Conservation (phyloP, 2,329 filamentous ascomycete genomes). For the Ploettnerulaceae sp. region DNA sequence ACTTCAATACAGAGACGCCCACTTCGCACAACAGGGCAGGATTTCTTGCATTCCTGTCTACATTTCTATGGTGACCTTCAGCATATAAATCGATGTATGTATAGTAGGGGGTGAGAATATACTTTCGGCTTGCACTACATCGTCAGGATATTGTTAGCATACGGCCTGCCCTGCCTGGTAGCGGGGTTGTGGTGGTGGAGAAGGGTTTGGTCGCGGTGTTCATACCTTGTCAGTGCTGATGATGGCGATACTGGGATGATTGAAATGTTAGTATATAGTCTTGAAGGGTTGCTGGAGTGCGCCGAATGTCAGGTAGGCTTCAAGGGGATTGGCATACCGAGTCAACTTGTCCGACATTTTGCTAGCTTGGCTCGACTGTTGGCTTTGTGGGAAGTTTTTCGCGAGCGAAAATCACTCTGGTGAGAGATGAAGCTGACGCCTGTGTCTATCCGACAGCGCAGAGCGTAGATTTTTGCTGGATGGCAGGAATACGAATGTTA, state of each 20-base stretch:
- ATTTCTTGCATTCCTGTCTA: slow-evolving; percentile 98
- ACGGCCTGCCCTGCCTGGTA: slow-evolving; percentile 12
- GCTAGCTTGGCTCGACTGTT: slow-evolving; percentile 8
- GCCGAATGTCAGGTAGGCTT: too few species aligned
- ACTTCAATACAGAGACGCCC: slow-evolving; percentile 99
- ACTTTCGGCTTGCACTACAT: slow-evolving; percentile 83
- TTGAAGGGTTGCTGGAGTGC: too few species aligned
- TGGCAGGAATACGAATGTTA: neutral
- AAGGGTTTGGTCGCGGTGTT: slow-evolving; percentile 32
- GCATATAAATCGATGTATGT: slow-evolving; percentile 22
- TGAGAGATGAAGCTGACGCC: neutral
- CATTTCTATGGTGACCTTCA: slow-evolving; percentile 67
- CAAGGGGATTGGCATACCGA: slow-evolving; percentile 56
- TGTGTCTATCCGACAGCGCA: neutral
- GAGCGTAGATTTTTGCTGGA: neutral
- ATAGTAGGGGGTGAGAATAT: slow-evolving; percentile 24
- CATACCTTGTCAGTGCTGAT: slow-evolving; percentile 95
- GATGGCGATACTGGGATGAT: slow-evolving; percentile 72
- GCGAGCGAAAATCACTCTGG: neutral
- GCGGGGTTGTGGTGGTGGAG: slow-evolving; percentile 39
- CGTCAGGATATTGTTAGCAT: slow-evolving; percentile 37
- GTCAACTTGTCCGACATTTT: slow-evolving; percentile 90
- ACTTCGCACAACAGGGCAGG: slow-evolving; percentile 92
- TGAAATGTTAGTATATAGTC: slow-evolving; percentile 9
- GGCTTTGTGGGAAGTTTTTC: slow-evolving; percentile 6